Evolutionary conservation across 768 basidiomycete genomes (phyloP).

Genomic region (Strobilomyces confusus): DNA sequence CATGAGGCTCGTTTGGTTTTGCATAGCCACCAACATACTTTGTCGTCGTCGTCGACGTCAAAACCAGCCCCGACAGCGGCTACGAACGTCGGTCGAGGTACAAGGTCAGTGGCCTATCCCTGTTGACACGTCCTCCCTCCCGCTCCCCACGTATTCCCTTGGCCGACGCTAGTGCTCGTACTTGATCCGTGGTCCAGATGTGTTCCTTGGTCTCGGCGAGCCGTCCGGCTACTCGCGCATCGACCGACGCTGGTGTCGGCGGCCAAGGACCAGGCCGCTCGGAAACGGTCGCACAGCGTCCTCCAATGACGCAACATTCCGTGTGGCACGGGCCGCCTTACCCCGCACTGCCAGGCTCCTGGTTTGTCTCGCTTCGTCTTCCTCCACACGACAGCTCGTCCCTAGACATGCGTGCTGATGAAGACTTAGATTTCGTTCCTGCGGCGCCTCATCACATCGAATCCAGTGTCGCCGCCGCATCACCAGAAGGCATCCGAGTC

Average conservation of each 20-base stretch:
- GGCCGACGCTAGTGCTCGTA: background rate
- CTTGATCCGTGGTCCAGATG: slow-evolving; percentile 8
- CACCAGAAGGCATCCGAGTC: slow-evolving; percentile 28
- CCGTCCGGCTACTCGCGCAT: slow-evolving; percentile 9
- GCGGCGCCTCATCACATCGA: slow-evolving; percentile 10
- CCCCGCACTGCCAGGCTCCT: slow-evolving; percentile 14
- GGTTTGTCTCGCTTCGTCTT: slow-evolving; percentile 18
- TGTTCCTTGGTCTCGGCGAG: slow-evolving; percentile 22
- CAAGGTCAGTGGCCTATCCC: slow-evolving; percentile 14
- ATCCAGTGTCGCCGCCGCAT: slow-evolving; percentile 21
- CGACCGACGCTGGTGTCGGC: slow-evolving; percentile 6
- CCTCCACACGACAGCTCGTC: slow-evolving; percentile 3
- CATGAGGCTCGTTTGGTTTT: background rate
- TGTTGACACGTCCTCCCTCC: slow-evolving; percentile 5
- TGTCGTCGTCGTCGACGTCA: background rate
- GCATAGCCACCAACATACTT: slow-evolving; percentile 19
- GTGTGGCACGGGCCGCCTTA: slow-evolving; percentile 37
- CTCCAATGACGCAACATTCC: slow-evolving; percentile 49
- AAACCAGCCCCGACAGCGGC: slow-evolving; percentile 2
- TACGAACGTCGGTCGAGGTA: background rate
- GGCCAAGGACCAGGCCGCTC: slow-evolving; percentile 5
- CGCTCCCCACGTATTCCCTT: background rate
- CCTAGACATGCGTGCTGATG: slow-evolving; percentile 9
- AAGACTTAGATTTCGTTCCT: slow-evolving; percentile 12
- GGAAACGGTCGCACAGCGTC: slow-evolving; percentile 35